Conservation (phyloP, 768 basidiomycete genomes). For the Collybiopsis luxurians region DNA sequence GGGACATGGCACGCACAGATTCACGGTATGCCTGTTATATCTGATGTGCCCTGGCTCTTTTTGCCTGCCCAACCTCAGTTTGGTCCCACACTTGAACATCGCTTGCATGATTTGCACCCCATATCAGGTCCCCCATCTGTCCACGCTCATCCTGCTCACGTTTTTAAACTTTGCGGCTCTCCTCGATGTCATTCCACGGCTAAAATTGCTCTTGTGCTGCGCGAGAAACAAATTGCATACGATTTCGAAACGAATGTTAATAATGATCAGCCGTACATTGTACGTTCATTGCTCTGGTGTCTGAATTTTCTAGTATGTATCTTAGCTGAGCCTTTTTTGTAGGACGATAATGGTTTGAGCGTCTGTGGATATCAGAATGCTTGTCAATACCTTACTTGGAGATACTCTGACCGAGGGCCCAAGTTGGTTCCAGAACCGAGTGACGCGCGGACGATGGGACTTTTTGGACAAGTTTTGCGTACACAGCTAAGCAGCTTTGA, state of each 20-base stretch:
- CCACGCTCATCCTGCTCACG: background rate
- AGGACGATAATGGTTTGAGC: background rate
- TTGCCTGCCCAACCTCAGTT: too few species aligned
- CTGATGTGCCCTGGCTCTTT: too few species aligned
- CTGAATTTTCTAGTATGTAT: conserved; percentile 21
- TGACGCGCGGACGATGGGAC: conserved; percentile 22
- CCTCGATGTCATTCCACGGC: conserved; percentile 35
- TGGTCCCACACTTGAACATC: background rate
- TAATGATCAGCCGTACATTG: conserved; percentile 39
- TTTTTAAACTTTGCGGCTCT: background rate
- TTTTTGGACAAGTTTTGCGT: conserved; percentile 29
- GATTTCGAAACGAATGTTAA: conserved; percentile 23
- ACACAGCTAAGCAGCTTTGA: conserved; percentile 43
- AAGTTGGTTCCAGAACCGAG: background rate
- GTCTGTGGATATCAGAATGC: background rate
- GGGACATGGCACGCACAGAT: too few species aligned
- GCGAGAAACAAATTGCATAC: conserved; percentile 39
- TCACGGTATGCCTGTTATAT: too few species aligned
- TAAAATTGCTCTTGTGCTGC: conserved; percentile 35
- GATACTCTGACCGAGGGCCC: background rate
- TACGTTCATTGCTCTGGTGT: background rate
- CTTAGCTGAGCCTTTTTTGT: background rate
- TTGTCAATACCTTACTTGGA: background rate
- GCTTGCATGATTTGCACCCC: background rate
- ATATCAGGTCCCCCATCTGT: background rate